Conservation (phyloP, 805 yeast species). For the Blastobotrys attinorum region DNA sequence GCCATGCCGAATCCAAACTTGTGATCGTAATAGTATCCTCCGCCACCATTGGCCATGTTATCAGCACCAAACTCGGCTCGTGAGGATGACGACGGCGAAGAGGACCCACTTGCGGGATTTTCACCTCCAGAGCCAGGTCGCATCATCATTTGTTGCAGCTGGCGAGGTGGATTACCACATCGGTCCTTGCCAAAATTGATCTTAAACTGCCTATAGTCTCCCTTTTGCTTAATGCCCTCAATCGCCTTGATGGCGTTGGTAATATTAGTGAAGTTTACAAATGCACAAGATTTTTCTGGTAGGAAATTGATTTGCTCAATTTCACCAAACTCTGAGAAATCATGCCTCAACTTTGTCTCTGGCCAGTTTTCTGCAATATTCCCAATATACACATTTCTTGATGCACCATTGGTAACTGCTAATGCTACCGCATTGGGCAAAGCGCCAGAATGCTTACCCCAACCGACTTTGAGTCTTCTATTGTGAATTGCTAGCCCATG, state of each 20-base stretch:
- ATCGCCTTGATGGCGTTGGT: slow-evolving; percentile 88
- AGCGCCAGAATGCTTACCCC: slow-evolving; percentile 98
- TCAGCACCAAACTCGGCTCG: neutral
- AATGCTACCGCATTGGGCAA: slow-evolving; percentile 76
- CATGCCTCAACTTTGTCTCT: slow-evolving; percentile 55
- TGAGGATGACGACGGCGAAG: neutral
- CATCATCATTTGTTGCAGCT: slow-evolving; percentile 4
- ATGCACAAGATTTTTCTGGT: slow-evolving; percentile 79
- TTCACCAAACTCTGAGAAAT: slow-evolving; percentile 80
- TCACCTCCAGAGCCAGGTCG: neutral
- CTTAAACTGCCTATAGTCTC: slow-evolving; percentile 54
- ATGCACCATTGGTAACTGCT: slow-evolving; percentile 91
- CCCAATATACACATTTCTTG: slow-evolving; percentile 88
- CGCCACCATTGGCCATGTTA: neutral
- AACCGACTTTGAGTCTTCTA: slow-evolving; percentile 83
- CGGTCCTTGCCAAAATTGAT: slow-evolving; percentile 91
- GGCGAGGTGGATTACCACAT: slow-evolving; percentile 86
- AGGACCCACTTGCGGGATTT: neutral
- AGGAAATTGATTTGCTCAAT: slow-evolving; percentile 90
- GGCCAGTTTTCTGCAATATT: slow-evolving; percentile 41
- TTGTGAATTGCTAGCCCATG: slow-evolving; percentile 84
- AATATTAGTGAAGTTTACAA: slow-evolving; percentile 85
- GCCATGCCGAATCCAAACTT: neutral
- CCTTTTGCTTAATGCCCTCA: slow-evolving; percentile 76
- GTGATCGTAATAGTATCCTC: neutral